A percentile compares a stretch with the other conserved stretches of the same genome.
Conservation (phyloP, 768 basidiomycete species). For the Russula virescens region DNA sequence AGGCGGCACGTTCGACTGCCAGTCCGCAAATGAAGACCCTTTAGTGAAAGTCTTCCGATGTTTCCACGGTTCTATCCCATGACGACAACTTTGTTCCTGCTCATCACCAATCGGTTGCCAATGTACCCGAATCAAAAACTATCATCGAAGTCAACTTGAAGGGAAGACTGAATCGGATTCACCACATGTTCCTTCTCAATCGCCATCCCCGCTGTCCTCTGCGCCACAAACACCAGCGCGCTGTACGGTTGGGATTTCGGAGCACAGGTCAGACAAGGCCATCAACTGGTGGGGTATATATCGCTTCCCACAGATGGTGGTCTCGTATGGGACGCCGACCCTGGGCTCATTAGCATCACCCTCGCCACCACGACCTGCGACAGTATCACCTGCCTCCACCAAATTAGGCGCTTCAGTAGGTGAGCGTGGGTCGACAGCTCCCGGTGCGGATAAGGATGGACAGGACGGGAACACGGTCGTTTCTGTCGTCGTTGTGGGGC, state of each 20-base stretch:
- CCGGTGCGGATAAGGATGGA: too few species aligned
- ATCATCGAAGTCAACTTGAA: neutral
- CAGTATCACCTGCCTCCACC: neutral
- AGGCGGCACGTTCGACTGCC: neutral
- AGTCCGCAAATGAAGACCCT: neutral
- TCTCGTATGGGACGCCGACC: too few species aligned
- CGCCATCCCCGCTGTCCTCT: neutral
- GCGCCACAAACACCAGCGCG: conserved; percentile 18
- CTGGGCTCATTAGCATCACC: neutral
- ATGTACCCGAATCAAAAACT: neutral
- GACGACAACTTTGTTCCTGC: neutral
- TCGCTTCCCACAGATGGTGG: conserved; percentile 62
- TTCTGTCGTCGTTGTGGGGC: too few species aligned
- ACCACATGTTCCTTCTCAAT: neutral
- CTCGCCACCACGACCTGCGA: conserved; percentile 2
- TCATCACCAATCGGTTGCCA: neutral
- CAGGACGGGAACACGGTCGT: too few species aligned
- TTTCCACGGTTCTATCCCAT: neutral
- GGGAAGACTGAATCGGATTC: neutral
- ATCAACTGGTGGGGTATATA: conserved; percentile 82
- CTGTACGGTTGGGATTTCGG: conserved; percentile 33
- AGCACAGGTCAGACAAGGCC: conserved; percentile 37
- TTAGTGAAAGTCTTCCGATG: neutral
- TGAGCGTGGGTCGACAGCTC: too few species aligned
- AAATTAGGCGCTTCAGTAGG: conserved; percentile 1